Evolutionary conservation across 1,139 yeast species (phyloP).

Genomic region (Blastobotrys aristatus): DNA sequence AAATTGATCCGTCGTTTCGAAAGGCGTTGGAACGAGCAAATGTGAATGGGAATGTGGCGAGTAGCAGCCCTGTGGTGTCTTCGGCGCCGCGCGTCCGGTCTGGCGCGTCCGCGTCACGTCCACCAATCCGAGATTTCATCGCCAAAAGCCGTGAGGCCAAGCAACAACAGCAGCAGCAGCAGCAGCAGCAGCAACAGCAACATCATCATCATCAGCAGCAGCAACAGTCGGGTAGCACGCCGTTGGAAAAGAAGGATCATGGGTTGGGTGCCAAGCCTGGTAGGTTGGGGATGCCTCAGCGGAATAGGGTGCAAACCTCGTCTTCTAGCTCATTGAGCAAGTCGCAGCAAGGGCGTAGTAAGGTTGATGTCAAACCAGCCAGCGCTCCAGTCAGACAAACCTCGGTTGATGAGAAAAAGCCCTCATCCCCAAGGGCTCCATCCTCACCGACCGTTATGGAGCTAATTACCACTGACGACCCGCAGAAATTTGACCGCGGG

Average conservation of each 20-base stretch:
- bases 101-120: constrained; percentile 14
- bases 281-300: constrained; percentile 15
- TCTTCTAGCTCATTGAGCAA: not conserved
- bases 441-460: constrained; percentile 18
- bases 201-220: not conserved
- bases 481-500: constrained; percentile 20
- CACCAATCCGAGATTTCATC: constrained; percentile 22
- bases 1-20: constrained; percentile 45
- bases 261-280: constrained; percentile 11
- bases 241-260: constrained; percentile 3
- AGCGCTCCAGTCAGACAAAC: constrained; percentile 7
- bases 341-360: not conserved
- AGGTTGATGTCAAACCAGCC: not conserved
- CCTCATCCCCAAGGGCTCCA: not conserved
- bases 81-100: constrained; percentile 1
- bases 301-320: constrained; percentile 4
- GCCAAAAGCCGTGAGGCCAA: constrained; percentile 17
- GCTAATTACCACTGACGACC: constrained; percentile 19
- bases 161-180: not conserved
- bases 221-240: no score
- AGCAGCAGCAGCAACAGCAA: no score
- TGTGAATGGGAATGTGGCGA: constrained; percentile 14
- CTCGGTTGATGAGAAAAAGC: not conserved
- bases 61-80: not conserved
- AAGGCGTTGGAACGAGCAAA: constrained; percentile 52